Conservation (phyloP, 2,329 filamentous ascomycete species). For the Ceratocystiopsis sp. region DNA sequence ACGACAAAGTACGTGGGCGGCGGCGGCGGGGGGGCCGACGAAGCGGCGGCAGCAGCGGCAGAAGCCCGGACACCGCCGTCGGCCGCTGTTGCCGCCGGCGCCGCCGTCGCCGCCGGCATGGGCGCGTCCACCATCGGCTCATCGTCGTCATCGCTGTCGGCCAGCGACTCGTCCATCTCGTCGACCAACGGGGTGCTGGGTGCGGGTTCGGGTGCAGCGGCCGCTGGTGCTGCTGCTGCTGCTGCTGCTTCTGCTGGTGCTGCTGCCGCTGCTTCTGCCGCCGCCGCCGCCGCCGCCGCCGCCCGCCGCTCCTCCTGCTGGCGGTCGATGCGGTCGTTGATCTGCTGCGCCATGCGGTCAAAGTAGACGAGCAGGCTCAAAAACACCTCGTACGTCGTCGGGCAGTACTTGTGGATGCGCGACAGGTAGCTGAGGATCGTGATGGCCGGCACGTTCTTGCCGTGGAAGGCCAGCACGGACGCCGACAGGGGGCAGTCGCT, state of each 20-base stretch:
- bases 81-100: too few species aligned
- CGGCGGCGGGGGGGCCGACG: conserved; percentile 8
- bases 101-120: neutral
- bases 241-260: neutral
- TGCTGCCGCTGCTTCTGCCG: conserved; percentile 6
- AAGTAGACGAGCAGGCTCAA: conserved; percentile 92
- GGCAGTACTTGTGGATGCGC: conserved; percentile 96
- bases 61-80: too few species aligned
- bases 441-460: conserved; percentile 94
- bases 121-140: neutral
- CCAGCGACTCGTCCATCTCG: conserved; percentile 33
- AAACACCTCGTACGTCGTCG: conserved; percentile 96
- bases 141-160: conserved; percentile 24
- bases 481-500: conserved; percentile 37
- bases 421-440: conserved; percentile 91
- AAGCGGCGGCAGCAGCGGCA: too few species aligned
- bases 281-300: conserved; percentile 8
- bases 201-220: conserved; percentile 14
- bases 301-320: conserved; percentile 35
- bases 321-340: conserved; percentile 65
- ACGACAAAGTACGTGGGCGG: conserved; percentile 62
- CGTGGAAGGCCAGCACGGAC: conserved; percentile 83
- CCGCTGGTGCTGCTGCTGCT: conserved; percentile 5
- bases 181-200: too few species aligned
- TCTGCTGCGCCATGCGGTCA: conserved; percentile 93